phyloP scores from a whole-genome alignment of 352 stramenopile species.

The Phytopythium montanum region DNA sequence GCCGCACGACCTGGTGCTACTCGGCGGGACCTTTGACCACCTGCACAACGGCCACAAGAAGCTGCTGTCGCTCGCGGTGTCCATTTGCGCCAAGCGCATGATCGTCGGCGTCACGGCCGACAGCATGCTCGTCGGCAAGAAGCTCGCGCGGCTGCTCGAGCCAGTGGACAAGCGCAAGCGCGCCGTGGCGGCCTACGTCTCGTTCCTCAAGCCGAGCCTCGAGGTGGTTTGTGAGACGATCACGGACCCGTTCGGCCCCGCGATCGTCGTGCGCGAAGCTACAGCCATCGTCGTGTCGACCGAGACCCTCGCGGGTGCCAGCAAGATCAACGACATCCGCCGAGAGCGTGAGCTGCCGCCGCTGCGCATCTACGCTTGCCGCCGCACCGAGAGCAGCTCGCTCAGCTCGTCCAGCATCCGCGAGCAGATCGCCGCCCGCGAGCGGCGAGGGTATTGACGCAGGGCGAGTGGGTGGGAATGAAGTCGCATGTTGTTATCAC shows the following conservation, averaged over 20 bases:
- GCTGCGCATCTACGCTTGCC: slow-evolving; percentile 74
- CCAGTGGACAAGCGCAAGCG: slow-evolving; percentile 50
- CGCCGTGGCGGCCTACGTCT: slow-evolving; percentile 55
- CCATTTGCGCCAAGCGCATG: slow-evolving; percentile 44
- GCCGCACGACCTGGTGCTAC: slow-evolving; percentile 53
- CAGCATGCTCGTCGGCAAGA: slow-evolving; percentile 78
- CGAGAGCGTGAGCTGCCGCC: slow-evolving; percentile 44
- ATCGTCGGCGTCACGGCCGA: slow-evolving; percentile 80
- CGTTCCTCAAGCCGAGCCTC: slow-evolving; percentile 63
- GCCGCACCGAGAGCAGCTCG: slow-evolving; percentile 76
- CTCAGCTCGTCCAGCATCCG: slow-evolving; percentile 85
- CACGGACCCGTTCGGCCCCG: slow-evolving; percentile 81
- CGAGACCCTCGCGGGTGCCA: slow-evolving; percentile 71
- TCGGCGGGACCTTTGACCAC: slow-evolving; percentile 89
- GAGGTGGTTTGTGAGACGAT: slow-evolving; percentile 26
- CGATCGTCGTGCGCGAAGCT: slow-evolving; percentile 66
- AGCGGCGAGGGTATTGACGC: background rate
- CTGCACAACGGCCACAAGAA: slow-evolving; percentile 92
- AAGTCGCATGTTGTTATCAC: background rate
- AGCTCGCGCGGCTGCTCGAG: slow-evolving; percentile 68
- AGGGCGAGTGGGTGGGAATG: background rate
- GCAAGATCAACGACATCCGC: slow-evolving; percentile 85
- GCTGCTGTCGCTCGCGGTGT: slow-evolving; percentile 71
- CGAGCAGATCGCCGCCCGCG: slow-evolving; percentile 41
- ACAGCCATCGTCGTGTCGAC: slow-evolving; percentile 83